Conservation (phyloP, 2,329 filamentous ascomycete genomes). For the Cordyceps cateniannulata region DNA sequence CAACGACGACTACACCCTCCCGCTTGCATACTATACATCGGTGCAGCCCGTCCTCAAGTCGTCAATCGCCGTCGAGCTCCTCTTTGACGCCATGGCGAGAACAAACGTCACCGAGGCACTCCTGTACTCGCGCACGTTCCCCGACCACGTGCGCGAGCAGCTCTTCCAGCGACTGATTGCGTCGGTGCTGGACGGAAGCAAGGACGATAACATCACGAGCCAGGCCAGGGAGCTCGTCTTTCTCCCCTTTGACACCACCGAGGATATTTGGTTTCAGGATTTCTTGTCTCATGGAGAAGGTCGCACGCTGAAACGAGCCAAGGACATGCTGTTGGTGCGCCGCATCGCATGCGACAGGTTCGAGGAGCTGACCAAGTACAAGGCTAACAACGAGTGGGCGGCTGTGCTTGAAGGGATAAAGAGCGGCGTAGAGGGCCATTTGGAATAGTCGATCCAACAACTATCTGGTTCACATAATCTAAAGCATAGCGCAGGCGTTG, state of each 20-base stretch:
- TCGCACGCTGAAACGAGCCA: conserved; percentile 56
- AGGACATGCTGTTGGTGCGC: conserved; percentile 69
- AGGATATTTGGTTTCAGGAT: conserved; percentile 70
- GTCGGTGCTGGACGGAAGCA: conserved; percentile 43
- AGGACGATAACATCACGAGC: conserved; percentile 37
- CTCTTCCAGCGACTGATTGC: conserved; percentile 63
- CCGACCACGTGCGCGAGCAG: conserved; percentile 52
- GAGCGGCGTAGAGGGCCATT: conserved; percentile 33
- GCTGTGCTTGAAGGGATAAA: conserved; percentile 46
- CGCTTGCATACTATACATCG: conserved; percentile 73
- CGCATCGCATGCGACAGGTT: conserved; percentile 61
- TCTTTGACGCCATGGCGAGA: conserved; percentile 62
- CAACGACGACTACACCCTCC: conserved; percentile 54
- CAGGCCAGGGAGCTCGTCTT: conserved; percentile 64
- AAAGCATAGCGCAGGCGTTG: conserved; percentile 15
- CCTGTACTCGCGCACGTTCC: conserved; percentile 61
- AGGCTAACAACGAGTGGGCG: conserved; percentile 40
- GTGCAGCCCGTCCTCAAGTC: conserved; percentile 66
- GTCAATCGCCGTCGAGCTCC: conserved; percentile 53
- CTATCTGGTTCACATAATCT: background rate
- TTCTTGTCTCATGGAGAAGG: conserved; percentile 60
- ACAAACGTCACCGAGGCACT: conserved; percentile 68
- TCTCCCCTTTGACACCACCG: conserved; percentile 61
- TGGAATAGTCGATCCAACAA: conserved; percentile 12
- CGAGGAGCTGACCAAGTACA: conserved; percentile 38